These are phyloP conservation scores for Mucuna pruriens DNA, from an alignment of 306 rosid genomes.

Conservation along the genomic window DNA sequence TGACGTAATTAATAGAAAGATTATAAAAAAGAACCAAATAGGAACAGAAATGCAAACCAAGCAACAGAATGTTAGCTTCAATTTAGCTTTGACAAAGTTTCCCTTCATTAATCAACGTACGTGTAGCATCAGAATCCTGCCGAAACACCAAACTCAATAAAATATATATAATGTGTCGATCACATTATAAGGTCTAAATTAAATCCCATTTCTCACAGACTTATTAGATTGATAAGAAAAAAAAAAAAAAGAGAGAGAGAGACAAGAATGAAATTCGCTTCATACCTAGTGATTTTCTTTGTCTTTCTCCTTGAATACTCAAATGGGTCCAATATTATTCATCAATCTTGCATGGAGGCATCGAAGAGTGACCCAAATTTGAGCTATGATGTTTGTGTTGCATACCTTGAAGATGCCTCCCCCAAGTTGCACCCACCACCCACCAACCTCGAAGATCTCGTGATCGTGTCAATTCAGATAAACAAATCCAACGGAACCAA, in stretches of 20 bases:
- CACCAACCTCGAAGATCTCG: constrained; percentile 46
- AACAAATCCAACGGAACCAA: constrained; percentile 57
- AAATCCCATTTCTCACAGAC: constrained; percentile 18
- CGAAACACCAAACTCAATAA: background rate
- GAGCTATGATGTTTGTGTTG: constrained; percentile 56
- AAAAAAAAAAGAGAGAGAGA: background rate
- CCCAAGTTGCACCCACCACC: constrained; percentile 33
- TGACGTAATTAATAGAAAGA: constrained; percentile 31
- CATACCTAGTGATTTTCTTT: constrained; percentile 17
- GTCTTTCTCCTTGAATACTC: constrained; percentile 32
- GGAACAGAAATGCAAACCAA: constrained; percentile 33
- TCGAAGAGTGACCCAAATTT: constrained; percentile 58
- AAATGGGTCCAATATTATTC: constrained; percentile 38
- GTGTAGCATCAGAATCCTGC: constrained; percentile 38
- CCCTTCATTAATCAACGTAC: background rate
- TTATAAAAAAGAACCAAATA: constrained; percentile 41
- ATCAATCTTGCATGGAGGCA: constrained; percentile 56
- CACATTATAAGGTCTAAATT: constrained; percentile 5
- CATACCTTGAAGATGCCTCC: constrained; percentile 44
- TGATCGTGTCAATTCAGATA: constrained; percentile 40
- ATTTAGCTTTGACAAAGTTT: constrained; percentile 8
- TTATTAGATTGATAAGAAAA: background rate
- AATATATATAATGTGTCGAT: background rate
- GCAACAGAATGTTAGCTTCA: constrained; percentile 25
- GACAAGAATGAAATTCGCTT: constrained; percentile 39